Conservation (phyloP, 176 grass and related monocot genomes). For the Puccinellia tenuiflora region DNA sequence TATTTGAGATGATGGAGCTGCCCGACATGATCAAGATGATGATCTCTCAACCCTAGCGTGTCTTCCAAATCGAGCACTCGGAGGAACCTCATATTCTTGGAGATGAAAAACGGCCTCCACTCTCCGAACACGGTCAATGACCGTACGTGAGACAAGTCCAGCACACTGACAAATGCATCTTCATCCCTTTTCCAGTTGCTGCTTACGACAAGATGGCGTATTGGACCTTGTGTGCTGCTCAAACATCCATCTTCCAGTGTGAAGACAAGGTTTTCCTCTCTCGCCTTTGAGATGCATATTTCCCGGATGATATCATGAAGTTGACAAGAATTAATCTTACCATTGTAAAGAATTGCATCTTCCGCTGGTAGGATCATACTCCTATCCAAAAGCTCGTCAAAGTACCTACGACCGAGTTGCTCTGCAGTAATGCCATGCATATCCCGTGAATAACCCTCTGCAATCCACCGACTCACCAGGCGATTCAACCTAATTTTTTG, state of each 20-base stretch:
- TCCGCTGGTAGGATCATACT: slow-evolving; percentile 11
- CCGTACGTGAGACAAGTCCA: neutral
- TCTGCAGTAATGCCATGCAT: neutral
- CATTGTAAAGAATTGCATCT: neutral
- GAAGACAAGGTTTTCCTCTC: slow-evolving; percentile 22
- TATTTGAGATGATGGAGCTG: slow-evolving; percentile 23
- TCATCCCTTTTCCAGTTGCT: neutral
- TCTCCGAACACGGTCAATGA: slow-evolving; percentile 24
- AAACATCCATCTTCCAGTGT: neutral
- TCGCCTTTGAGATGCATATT: slow-evolving; percentile 15
- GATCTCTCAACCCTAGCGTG: accelerated
- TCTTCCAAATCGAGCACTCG: slow-evolving; percentile 34
- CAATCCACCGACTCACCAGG: slow-evolving; percentile 33
- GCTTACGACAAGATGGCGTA: neutral
- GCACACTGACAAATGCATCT: neutral
- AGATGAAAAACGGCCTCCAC: neutral
- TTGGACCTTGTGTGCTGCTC: neutral
- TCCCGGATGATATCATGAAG: slow-evolving; percentile 36
- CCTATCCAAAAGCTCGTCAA: slow-evolving; percentile 24
- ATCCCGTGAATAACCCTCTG: slow-evolving; percentile 13
- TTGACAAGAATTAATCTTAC: neutral
- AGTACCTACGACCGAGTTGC: neutral
- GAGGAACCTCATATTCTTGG: slow-evolving; percentile 2
- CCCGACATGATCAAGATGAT: neutral
- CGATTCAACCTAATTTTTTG: neutral